A percentile compares a stretch with the other conserved stretches of the same genome.
phyloP scores from a whole-genome alignment of 441 rosid species.

The Monsonia emarginata region DNA sequence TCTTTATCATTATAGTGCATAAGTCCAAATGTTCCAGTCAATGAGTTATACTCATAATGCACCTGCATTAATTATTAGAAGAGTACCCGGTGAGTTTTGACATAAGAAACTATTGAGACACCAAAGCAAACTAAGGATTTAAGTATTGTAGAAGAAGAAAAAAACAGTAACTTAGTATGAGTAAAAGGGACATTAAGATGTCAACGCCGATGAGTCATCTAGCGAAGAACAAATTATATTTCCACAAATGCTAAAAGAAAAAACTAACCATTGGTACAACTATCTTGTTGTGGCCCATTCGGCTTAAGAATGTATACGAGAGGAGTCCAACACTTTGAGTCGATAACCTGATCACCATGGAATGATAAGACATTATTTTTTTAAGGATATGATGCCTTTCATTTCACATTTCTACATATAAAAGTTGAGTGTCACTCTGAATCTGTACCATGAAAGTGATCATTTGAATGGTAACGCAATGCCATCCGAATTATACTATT shows the following conservation, averaged over 20 bases:
- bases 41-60: slow-evolving; percentile 10
- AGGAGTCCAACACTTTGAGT: slow-evolving; percentile 21
- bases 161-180: too few relatives aligned
- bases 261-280: slow-evolving; percentile 21
- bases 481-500: too few relatives aligned
- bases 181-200: too few relatives aligned
- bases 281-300: slow-evolving; percentile 12
- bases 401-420: too few relatives aligned
- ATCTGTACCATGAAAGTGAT: too few relatives aligned
- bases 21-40: slow-evolving; percentile 9
- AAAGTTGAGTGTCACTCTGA: too few relatives aligned
- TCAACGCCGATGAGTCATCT: background rate
- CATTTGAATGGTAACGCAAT: too few relatives aligned
- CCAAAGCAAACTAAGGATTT: background rate
- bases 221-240: background rate
- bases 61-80: slow-evolving; percentile 6
- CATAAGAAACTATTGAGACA: background rate
- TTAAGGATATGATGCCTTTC: too few relatives aligned
- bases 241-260: background rate
- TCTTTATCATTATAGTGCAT: slow-evolving; percentile 9
- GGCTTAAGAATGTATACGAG: slow-evolving; percentile 21
- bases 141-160: background rate
- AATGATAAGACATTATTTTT: too few relatives aligned
- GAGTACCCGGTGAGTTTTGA: background rate
- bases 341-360: slow-evolving; percentile 8